These are phyloP conservation scores for Pythium brassicae DNA, from an alignment of 352 stramenopile genomes.

Conservation along the genomic window DNA sequence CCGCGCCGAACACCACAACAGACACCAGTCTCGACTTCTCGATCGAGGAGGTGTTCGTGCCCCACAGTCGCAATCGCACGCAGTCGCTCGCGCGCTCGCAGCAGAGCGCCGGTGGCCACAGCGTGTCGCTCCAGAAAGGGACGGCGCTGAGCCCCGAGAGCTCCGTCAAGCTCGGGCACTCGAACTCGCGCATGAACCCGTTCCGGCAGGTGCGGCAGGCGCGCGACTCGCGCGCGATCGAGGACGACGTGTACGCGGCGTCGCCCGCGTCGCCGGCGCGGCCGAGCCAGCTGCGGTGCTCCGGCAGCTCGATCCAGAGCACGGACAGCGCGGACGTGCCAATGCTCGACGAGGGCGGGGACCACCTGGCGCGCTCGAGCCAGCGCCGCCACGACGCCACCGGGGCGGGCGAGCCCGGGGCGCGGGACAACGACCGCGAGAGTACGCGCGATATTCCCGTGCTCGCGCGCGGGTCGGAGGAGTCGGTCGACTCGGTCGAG, in stretches of 20 bases:
- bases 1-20: no score
- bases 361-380: background rate
- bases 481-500: slow-evolving; percentile 16
- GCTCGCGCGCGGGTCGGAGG: slow-evolving; percentile 13
- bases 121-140: slow-evolving; percentile 4
- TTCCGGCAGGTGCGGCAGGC: slow-evolving; percentile 5
- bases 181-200: background rate
- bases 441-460: slow-evolving; percentile 15
- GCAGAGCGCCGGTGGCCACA: background rate
- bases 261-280: background rate
- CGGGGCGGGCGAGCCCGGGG: no score
- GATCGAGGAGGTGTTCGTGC: slow-evolving; percentile 11
- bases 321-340: slow-evolving; percentile 11
- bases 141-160: slow-evolving; percentile 5
- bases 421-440: background rate
- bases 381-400: background rate
- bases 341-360: slow-evolving; percentile 6
- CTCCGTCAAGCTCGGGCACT: slow-evolving; percentile 8
- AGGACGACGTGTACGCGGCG: background rate
- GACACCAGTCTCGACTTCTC: slow-evolving; percentile 3
- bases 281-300: slow-evolving; percentile 7
- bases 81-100: slow-evolving; percentile 5
- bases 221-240: background rate
- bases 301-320: slow-evolving; percentile 2
- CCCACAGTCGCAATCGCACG: slow-evolving; percentile 12